These are phyloP conservation scores for Ophiostoma piceae DNA, from an alignment of 2,329 filamentous ascomycete species.

Conservation along the genomic window DNA sequence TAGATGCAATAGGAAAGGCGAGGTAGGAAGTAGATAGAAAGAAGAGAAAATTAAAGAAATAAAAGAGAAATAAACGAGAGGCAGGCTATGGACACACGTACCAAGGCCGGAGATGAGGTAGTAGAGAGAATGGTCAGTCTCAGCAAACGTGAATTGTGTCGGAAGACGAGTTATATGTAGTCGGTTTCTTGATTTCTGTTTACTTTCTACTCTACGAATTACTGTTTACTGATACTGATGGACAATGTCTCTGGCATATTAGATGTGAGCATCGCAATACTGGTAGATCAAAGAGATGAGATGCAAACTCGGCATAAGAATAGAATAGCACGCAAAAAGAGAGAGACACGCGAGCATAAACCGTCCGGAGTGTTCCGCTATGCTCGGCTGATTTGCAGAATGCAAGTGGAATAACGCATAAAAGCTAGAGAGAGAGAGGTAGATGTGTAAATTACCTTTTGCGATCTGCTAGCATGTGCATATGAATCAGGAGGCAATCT, in stretches of 20 bases:
- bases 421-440: too few relatives aligned
- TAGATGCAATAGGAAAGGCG: constrained; percentile 2
- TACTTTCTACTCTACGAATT: neutral
- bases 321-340: too few relatives aligned
- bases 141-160: neutral
- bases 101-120: neutral
- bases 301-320: too few relatives aligned
- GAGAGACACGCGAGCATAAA: neutral
- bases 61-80: neutral
- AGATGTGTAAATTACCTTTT: constrained; percentile 11
- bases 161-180: constrained; percentile 8
- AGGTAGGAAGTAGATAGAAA: neutral
- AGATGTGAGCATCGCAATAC: constrained; percentile 3
- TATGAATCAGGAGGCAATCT: constrained; percentile 14
- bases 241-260: constrained; percentile 6
- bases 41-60: neutral
- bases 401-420: neutral
- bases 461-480: constrained; percentile 21
- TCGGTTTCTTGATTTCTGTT: neutral
- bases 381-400: neutral
- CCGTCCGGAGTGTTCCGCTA: neutral
- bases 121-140: neutral
- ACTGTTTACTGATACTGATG: neutral
- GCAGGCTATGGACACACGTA: too few relatives aligned
- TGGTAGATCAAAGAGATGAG: neutral